Evolutionary conservation across 2,329 filamentous ascomycete genomes (phyloP).

Genomic region (Penicillium janthinellum): DNA sequence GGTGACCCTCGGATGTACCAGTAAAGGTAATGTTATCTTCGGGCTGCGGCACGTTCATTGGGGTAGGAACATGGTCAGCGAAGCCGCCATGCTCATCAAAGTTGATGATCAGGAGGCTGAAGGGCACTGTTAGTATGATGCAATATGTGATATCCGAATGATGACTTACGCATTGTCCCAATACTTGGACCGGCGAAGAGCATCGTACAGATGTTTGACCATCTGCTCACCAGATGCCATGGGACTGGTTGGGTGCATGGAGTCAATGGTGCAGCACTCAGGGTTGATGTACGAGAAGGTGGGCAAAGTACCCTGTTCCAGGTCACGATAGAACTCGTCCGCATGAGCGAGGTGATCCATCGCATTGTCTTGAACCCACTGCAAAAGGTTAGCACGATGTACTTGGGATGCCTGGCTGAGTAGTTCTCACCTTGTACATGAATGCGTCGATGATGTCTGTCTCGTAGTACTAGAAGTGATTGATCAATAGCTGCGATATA

Average conservation of each 20-base stretch:
- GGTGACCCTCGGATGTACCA: conserved; percentile 32
- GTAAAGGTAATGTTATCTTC: conserved; percentile 38
- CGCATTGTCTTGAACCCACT: conserved; percentile 43
- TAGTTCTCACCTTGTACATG: conserved; percentile 35
- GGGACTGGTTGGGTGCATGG: conserved; percentile 45
- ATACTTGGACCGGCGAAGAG: conserved; percentile 43
- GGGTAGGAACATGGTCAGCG: conserved; percentile 44
- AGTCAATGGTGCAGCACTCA: conserved; percentile 41
- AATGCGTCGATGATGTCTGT: conserved; percentile 41
- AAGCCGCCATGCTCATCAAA: conserved; percentile 48
- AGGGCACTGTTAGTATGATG: background rate
- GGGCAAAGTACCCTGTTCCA: conserved; percentile 64
- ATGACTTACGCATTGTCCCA: conserved; percentile 39
- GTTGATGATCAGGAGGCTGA: conserved; percentile 42
- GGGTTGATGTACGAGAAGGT: conserved; percentile 62
- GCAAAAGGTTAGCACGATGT: background rate
- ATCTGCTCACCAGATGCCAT: conserved; percentile 43
- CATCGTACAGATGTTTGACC: conserved; percentile 47
- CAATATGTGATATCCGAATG: background rate
- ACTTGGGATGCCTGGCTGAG: too few species aligned
- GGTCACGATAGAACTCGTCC: conserved; percentile 64
- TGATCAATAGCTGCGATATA: background rate
- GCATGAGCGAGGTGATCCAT: conserved; percentile 36
- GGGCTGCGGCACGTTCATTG: conserved; percentile 38
- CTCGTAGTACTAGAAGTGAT: conserved; percentile 37